Evolutionary conservation across 495 filamentous ascomycete genomes (phyloP).

Genomic region (Penicillium paradoxum): DNA sequence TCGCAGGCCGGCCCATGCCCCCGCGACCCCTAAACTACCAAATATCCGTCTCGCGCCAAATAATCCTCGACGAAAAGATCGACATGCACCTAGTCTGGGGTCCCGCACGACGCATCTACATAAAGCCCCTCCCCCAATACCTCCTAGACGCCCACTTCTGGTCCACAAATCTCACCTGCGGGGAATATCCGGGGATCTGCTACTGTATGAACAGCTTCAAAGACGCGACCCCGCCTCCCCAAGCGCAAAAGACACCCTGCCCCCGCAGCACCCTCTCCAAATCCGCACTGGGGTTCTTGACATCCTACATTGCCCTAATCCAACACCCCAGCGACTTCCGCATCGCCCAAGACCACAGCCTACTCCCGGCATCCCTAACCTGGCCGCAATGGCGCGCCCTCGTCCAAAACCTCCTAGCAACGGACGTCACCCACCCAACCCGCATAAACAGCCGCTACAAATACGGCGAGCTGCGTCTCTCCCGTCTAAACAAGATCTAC

Average conservation of each 20-base stretch:
- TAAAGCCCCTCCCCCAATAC: slow-evolving; percentile 43
- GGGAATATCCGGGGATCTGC: neutral
- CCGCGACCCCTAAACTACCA: slow-evolving; percentile 48
- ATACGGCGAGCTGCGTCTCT: slow-evolving; percentile 43
- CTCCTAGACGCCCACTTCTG: slow-evolving; percentile 41
- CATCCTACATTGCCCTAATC: slow-evolving; percentile 41
- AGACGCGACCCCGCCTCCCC: neutral
- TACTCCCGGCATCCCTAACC: slow-evolving; percentile 30
- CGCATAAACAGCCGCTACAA: slow-evolving; percentile 35
- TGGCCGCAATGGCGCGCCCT: slow-evolving; percentile 19
- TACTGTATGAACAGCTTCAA: neutral
- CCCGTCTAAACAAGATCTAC: slow-evolving; percentile 15
- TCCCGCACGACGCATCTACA: slow-evolving; percentile 27
- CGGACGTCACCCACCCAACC: neutral
- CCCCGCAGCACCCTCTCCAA: neutral
- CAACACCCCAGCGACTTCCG: slow-evolving; percentile 41
- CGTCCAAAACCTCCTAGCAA: slow-evolving; percentile 9
- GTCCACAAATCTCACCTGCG: slow-evolving; percentile 13
- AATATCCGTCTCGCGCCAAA: slow-evolving; percentile 31
- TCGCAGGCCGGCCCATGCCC: slow-evolving; percentile 43
- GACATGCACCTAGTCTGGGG: slow-evolving; percentile 42
- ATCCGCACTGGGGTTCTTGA: slow-evolving; percentile 40
- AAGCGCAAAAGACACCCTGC: neutral
- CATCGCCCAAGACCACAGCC: slow-evolving; percentile 28
- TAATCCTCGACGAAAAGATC: slow-evolving; percentile 38